A percentile compares a stretch with the other conserved stretches of the same genome.
These are phyloP conservation scores for Plasmodium cynomolgi DNA, from an alignment of 169 alveolate genomes.

Conservation along the genomic window DNA sequence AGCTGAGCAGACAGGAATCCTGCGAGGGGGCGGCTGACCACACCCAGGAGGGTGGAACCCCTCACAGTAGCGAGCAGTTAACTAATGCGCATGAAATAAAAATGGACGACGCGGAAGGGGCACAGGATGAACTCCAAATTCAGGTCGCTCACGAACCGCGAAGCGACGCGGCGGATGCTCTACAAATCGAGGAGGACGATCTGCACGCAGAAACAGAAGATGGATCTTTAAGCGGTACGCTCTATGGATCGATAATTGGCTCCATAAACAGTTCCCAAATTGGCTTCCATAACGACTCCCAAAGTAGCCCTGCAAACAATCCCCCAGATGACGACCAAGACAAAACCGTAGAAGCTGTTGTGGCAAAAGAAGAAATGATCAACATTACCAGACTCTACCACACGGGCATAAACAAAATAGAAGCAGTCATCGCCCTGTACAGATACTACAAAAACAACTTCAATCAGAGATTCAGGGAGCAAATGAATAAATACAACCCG, in stretches of 20 bases:
- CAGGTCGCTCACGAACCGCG: not conserved
- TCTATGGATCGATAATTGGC: not conserved
- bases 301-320: not conserved
- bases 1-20: not conserved
- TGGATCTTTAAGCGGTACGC: not conserved
- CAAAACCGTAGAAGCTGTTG: constrained; percentile 28
- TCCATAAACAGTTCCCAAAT: not conserved
- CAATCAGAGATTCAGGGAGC: constrained; percentile 55
- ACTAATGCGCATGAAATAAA: too few relatives aligned
- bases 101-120: not conserved
- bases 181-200: not conserved
- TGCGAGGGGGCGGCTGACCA: not conserved
- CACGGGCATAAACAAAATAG: constrained; percentile 68
- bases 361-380: constrained; percentile 65
- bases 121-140: not conserved
- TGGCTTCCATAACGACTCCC: not conserved
- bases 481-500: constrained; percentile 42
- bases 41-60: not conserved
- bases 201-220: not conserved
- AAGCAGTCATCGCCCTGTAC: constrained; percentile 57
- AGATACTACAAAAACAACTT: constrained; percentile 36
- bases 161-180: not conserved
- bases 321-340: not conserved
- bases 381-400: constrained; percentile 51
- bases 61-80: too few relatives aligned